phyloP scores from a whole-genome alignment of 129 eudicot genomes.

The Scalesia atractyloides region DNA sequence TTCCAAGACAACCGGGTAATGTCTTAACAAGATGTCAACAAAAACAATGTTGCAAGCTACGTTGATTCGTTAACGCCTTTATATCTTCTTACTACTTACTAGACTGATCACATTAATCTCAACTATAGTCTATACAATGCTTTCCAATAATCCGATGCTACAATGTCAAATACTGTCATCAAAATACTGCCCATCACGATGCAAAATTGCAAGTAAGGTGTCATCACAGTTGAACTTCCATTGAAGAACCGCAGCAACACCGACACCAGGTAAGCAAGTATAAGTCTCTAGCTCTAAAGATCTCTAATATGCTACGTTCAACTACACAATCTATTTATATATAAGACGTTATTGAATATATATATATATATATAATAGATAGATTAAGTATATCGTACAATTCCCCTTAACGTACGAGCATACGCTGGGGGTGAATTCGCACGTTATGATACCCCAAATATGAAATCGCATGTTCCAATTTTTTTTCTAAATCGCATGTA shows the following conservation, averaged over 20 bases:
- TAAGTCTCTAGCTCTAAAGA: background rate
- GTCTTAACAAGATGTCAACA: background rate
- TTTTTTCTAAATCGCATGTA: too few species aligned
- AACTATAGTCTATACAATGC: background rate
- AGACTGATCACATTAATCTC: too few species aligned
- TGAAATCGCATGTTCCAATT: too few species aligned
- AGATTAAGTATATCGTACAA: too few species aligned
- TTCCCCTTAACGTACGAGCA: too few species aligned
- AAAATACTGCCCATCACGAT: background rate
- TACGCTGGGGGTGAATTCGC: too few species aligned
- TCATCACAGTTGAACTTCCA: background rate
- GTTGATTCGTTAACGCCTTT: background rate
- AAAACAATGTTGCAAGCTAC: background rate
- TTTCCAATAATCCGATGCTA: background rate
- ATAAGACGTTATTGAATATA: too few species aligned
- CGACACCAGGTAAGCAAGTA: background rate
- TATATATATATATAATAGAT: too few species aligned
- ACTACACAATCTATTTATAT: background rate
- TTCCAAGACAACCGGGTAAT: background rate
- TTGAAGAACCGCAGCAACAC: background rate
- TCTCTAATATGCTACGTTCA: background rate
- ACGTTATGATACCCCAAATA: too few species aligned
- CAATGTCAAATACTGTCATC: background rate
- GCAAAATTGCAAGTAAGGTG: background rate
- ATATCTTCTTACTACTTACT: background rate